A percentile compares a stretch with the other conserved stretches of the same genome.
Conservation (phyloP, 176 grass and related monocot genomes). For the Musa troglodytarum region DNA sequence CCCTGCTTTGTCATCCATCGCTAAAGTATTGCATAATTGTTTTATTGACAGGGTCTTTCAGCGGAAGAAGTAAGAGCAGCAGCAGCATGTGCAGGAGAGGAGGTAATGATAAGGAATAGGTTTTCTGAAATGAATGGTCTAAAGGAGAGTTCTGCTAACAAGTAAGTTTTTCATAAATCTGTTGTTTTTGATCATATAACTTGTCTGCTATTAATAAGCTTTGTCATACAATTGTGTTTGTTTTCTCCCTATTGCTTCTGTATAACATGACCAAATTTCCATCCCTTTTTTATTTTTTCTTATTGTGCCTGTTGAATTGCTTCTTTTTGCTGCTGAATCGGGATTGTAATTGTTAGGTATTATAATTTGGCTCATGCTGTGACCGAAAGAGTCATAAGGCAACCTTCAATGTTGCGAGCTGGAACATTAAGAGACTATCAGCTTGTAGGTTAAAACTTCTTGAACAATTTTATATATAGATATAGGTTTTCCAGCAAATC, state of each 20-base stretch:
- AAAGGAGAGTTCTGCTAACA: slow-evolving; percentile 81
- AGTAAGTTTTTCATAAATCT: slow-evolving; percentile 37
- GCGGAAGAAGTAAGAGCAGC: slow-evolving; percentile 90
- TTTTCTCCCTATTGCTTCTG: neutral
- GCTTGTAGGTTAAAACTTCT: slow-evolving; percentile 40
- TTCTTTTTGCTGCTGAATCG: slow-evolving; percentile 13
- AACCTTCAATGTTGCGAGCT: slow-evolving; percentile 75
- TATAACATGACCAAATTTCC: neutral
- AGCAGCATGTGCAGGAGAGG: slow-evolving; percentile 82
- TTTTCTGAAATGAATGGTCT: slow-evolving; percentile 99
- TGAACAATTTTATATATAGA: slow-evolving; percentile 5
- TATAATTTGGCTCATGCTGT: slow-evolving; percentile 97
- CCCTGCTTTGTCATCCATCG: neutral
- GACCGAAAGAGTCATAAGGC: slow-evolving; percentile 77
- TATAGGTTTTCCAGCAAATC: slow-evolving; percentile 6
- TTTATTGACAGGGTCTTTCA: slow-evolving; percentile 75
- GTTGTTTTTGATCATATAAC: neutral
- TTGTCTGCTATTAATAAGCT: neutral
- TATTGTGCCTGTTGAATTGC: neutral
- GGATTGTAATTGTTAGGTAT: slow-evolving; percentile 45
- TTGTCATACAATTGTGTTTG: neutral
- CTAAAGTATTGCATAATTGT: neutral
- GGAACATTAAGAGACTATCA: slow-evolving; percentile 99
- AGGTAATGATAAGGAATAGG: slow-evolving; percentile 96
- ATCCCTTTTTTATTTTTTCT: neutral